Percentiles rank a stretch among this genome's conserved stretches.
Evolutionary conservation across 106 monocot species (phyloP).

Genomic region (Dendrobium nobile): DNA sequence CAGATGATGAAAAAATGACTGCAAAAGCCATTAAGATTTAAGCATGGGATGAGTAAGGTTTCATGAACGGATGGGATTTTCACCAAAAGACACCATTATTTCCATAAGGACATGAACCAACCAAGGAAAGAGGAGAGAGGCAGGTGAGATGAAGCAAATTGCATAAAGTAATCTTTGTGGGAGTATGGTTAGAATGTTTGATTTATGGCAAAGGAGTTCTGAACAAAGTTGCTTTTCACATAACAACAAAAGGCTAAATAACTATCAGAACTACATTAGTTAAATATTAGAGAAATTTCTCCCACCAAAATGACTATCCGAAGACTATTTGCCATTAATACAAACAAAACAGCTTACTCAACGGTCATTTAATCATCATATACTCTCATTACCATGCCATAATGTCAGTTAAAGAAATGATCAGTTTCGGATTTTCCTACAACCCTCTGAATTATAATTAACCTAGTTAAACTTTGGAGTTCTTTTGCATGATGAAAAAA

Average conservation of each 20-base stretch:
- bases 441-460: background rate
- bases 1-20: conserved; percentile 83
- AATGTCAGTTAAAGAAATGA: background rate
- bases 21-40: conserved; percentile 4
- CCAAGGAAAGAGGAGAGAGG: too few relatives aligned
- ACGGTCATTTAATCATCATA: background rate
- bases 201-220: background rate
- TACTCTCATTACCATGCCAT: background rate
- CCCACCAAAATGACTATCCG: background rate
- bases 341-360: background rate
- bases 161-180: background rate
- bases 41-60: background rate
- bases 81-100: background rate
- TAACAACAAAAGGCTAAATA: background rate
- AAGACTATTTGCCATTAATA: background rate
- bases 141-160: background rate
- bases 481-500: background rate
- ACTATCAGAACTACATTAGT: background rate
- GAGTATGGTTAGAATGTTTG: background rate
- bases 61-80: background rate
- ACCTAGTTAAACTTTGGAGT: background rate
- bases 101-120: background rate
- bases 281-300: background rate
- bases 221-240: background rate
- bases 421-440: background rate